phyloP scores from a whole-genome alignment of 768 basidiomycete genomes.

The Hydnomerulius pinastri region DNA sequence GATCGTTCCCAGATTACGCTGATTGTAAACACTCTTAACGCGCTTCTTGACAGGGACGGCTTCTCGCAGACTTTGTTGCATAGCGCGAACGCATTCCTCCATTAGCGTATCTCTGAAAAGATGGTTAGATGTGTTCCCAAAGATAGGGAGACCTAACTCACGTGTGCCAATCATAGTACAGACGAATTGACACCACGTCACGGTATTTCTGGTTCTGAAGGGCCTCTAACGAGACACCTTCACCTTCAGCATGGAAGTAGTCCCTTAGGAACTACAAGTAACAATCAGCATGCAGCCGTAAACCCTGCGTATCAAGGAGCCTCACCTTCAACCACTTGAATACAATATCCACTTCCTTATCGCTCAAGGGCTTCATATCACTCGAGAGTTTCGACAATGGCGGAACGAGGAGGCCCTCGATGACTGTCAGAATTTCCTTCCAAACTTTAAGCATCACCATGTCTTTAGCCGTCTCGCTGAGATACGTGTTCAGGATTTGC shows the following conservation, averaged over 20 bases:
- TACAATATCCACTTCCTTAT: slow-evolving; percentile 98
- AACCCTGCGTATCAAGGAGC: background rate
- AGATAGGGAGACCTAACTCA: slow-evolving; percentile 38
- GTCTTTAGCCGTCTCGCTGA: slow-evolving; percentile 83
- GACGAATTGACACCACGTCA: slow-evolving; percentile 82
- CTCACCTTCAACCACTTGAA: slow-evolving; percentile 95
- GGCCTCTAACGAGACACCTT: slow-evolving; percentile 82
- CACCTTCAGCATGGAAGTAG: slow-evolving; percentile 94
- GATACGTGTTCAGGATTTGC: slow-evolving; percentile 84
- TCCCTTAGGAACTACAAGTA: slow-evolving; percentile 80
- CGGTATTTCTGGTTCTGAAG: slow-evolving; percentile 95
- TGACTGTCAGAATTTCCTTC: slow-evolving; percentile 89
- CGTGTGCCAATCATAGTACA: slow-evolving; percentile 98
- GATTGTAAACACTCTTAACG: slow-evolving; percentile 89
- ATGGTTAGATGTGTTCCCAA: slow-evolving; percentile 7
- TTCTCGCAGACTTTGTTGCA: slow-evolving; percentile 82
- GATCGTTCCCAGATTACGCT: slow-evolving; percentile 96
- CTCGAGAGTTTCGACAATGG: slow-evolving; percentile 83
- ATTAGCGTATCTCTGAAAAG: slow-evolving; percentile 69
- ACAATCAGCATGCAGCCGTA: background rate
- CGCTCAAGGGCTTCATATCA: slow-evolving; percentile 88
- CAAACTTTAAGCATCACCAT: slow-evolving; percentile 92
- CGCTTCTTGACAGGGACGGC: slow-evolving; percentile 82
- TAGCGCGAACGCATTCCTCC: slow-evolving; percentile 95
- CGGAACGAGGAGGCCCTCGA: slow-evolving; percentile 89